Percentiles rank a stretch among this genome's conserved stretches.
phyloP scores from a whole-genome alignment of 495 filamentous ascomycete species.

The Annulohypoxylon moriforme region DNA sequence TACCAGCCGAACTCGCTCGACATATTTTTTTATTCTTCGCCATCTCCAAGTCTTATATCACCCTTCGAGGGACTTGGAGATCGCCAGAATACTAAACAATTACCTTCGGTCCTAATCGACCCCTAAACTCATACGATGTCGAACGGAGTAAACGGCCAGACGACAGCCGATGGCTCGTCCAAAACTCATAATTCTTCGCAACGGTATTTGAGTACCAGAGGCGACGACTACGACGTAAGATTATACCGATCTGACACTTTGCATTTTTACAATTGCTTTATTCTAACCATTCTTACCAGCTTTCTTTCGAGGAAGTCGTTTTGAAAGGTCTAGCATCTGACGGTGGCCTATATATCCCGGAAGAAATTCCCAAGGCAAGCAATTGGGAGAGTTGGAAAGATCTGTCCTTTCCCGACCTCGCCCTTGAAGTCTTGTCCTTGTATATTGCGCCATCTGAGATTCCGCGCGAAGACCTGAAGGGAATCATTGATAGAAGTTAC shows the following conservation, averaged over 20 bases:
- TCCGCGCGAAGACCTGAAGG: constrained; percentile 78
- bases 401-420: constrained; percentile 81
- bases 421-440: constrained; percentile 77
- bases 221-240: constrained; percentile 80
- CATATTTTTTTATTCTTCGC: constrained; percentile 26
- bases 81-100: constrained; percentile 15
- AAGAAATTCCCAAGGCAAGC: constrained; percentile 74
- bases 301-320: constrained; percentile 91
- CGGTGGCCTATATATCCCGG: constrained; percentile 89
- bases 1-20: constrained; percentile 37
- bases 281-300: constrained; percentile 57
- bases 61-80: constrained; percentile 34
- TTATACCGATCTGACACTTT: constrained; percentile 8
- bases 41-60: constrained; percentile 28
- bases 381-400: constrained; percentile 81
- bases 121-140: constrained; percentile 25
- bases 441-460: constrained; percentile 89
- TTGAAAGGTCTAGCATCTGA: constrained; percentile 91
- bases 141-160: constrained; percentile 38
- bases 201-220: constrained; percentile 82
- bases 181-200: constrained; percentile 72
- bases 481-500: constrained; percentile 83
- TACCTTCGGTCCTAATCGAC: background rate
- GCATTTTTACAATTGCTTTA: background rate
- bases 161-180: constrained; percentile 10